Evolutionary conservation across 2,329 filamentous ascomycete species (phyloP).

Genomic region (Metarhizium anisopliae): DNA sequence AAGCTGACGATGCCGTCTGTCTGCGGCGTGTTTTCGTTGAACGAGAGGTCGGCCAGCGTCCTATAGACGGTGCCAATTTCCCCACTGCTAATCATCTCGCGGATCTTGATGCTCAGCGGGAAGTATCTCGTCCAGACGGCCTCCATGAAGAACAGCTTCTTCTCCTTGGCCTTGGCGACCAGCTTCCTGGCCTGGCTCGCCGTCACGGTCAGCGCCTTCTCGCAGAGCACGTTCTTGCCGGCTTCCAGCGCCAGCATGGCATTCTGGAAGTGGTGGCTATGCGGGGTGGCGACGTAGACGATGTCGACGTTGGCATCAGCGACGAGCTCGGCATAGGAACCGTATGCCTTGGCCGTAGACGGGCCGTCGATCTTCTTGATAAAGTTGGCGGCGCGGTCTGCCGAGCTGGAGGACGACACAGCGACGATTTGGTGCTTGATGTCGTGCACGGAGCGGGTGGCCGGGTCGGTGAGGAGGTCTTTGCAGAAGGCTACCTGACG

Average conservation of each 20-base stretch:
- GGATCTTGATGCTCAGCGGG: slow-evolving; percentile 67
- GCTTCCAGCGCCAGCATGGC: slow-evolving; percentile 74
- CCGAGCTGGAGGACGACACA: slow-evolving; percentile 69
- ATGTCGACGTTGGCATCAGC: slow-evolving; percentile 73
- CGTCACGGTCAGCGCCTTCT: slow-evolving; percentile 84
- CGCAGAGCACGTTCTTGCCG: slow-evolving; percentile 82
- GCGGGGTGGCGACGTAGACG: slow-evolving; percentile 81
- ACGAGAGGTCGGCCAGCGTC: slow-evolving; percentile 50
- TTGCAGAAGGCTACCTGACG: slow-evolving; percentile 51
- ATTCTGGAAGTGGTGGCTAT: slow-evolving; percentile 91
- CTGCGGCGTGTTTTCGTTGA: slow-evolving; percentile 49
- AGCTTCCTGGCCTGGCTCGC: slow-evolving; percentile 67
- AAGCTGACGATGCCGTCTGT: slow-evolving; percentile 40
- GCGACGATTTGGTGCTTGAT: slow-evolving; percentile 70
- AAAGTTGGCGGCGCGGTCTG: slow-evolving; percentile 61
- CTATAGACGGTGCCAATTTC: slow-evolving; percentile 54
- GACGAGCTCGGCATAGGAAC: slow-evolving; percentile 74
- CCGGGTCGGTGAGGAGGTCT: slow-evolving; percentile 69
- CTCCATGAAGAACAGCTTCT: slow-evolving; percentile 73
- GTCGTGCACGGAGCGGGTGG: slow-evolving; percentile 58
- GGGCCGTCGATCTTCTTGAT: slow-evolving; percentile 63
- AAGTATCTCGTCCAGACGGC: slow-evolving; percentile 88
- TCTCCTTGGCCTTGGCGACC: slow-evolving; percentile 60
- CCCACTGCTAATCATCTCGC: slow-evolving; percentile 51
- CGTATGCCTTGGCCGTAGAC: slow-evolving; percentile 60